Evolutionary conservation across 1,284 basidiomycete species (phyloP).

Genomic region (Melampsora larici-populina): DNA sequence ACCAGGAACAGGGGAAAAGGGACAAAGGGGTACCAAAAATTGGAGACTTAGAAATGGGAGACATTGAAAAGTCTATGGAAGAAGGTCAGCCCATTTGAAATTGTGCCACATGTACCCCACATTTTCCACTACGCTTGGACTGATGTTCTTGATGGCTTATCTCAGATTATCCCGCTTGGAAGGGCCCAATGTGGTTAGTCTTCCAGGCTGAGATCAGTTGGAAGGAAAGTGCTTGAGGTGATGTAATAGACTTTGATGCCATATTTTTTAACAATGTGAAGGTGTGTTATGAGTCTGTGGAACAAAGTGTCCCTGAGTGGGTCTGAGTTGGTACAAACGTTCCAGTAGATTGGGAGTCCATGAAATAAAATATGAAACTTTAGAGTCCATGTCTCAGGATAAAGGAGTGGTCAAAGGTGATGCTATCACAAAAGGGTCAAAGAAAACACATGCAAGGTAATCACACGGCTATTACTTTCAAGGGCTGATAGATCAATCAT

Average conservation of each 20-base stretch:
- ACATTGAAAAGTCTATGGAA: slow-evolving; percentile 99
- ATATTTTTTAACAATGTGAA: too few species aligned
- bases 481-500: too few species aligned
- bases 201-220: slow-evolving; percentile 77
- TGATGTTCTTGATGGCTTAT: background rate
- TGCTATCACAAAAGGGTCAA: too few species aligned
- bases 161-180: slow-evolving; percentile 94
- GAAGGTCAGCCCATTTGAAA: slow-evolving; percentile 57
- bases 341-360: too few species aligned
- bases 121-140: background rate
- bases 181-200: slow-evolving; percentile 90
- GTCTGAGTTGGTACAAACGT: too few species aligned
- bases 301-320: too few species aligned
- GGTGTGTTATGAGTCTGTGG: too few species aligned
- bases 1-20: slow-evolving; percentile 64
- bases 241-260: slow-evolving; percentile 89
- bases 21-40: slow-evolving; percentile 82
- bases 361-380: too few species aligned
- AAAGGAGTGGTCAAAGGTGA: too few species aligned
- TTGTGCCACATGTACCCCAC: background rate
- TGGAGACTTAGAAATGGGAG: slow-evolving; percentile 91
- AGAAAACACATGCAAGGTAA: too few species aligned
- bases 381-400: too few species aligned
- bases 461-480: too few species aligned
- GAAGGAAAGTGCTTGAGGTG: slow-evolving; percentile 92